Evolutionary conservation across 345 rosid species (phyloP).

Genomic region (Eucalyptus erythrocorys): DNA sequence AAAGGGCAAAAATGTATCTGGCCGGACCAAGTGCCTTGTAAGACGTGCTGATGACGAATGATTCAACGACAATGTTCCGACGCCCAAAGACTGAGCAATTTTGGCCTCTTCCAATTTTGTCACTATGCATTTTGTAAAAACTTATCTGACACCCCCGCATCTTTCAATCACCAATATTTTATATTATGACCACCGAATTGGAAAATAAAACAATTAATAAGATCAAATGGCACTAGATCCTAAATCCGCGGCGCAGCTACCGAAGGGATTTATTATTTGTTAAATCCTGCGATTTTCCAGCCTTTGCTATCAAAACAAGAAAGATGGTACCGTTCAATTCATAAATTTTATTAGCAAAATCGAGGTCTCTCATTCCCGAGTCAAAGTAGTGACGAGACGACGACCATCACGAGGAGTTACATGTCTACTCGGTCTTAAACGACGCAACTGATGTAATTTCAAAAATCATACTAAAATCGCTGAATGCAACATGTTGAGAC

Average conservation of each 20-base stretch:
- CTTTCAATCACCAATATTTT: not conserved
- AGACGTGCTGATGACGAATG: not conserved
- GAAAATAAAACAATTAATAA: not conserved
- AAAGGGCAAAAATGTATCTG: not conserved
- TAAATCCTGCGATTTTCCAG: not conserved
- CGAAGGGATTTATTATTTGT: not conserved
- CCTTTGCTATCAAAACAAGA: not conserved
- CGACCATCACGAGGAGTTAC: not conserved
- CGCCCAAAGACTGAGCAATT: not conserved
- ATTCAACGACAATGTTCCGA: not conserved
- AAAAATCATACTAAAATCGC: not conserved
- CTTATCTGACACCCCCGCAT: not conserved
- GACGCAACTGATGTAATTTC: not conserved
- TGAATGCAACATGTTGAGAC: not conserved
- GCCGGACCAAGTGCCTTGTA: not conserved
- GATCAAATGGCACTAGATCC: not conserved
- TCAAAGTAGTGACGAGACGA: not conserved
- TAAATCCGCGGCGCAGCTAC: not conserved
- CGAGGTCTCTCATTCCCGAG: not conserved
- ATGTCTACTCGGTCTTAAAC: rapidly evolving
- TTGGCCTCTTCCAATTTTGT: not conserved
- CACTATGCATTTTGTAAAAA: not conserved
- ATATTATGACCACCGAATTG: not conserved
- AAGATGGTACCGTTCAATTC: not conserved
- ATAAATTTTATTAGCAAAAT: not conserved